Evolutionary conservation across 2,329 filamentous ascomycete species (phyloP).

Genomic region (Lachnellula arida): DNA sequence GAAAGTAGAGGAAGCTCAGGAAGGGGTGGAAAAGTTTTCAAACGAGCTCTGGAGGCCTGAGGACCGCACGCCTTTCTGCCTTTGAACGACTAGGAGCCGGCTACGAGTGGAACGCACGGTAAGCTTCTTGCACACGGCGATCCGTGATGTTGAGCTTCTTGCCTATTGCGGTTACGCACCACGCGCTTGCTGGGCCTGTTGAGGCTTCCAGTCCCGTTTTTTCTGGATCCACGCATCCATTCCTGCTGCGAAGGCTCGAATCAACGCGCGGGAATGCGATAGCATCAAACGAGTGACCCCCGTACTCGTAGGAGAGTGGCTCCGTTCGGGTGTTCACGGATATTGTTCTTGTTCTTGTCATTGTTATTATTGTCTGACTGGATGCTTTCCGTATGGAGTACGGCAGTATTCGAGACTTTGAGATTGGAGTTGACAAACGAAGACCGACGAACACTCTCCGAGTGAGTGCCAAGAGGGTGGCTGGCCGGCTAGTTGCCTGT

Average conservation of each 20-base stretch:
- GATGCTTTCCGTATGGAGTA: not conserved
- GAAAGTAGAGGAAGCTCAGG: slow-evolving; percentile 9
- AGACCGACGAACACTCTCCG: too few species aligned
- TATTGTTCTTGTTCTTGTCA: not conserved
- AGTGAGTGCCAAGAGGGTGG: not conserved
- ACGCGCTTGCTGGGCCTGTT: slow-evolving; percentile 8
- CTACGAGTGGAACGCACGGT: not conserved
- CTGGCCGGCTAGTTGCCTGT: not conserved
- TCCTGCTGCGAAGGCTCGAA: not conserved
- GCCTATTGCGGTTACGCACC: slow-evolving; percentile 9
- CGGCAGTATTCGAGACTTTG: not conserved
- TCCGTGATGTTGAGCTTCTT: slow-evolving; percentile 14
- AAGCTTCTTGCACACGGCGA: slow-evolving; percentile 12
- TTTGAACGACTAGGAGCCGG: not conserved
- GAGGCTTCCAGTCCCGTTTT: slow-evolving; percentile 13
- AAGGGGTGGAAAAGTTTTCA: slow-evolving; percentile 19
- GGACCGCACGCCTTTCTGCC: not conserved
- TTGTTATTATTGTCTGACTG: too few species aligned
- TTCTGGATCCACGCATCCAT: slow-evolving; percentile 5
- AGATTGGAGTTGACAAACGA: not conserved
- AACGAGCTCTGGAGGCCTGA: slow-evolving; percentile 5
- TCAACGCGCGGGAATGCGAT: not conserved
- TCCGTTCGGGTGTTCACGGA: slow-evolving; percentile 7
- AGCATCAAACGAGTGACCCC: not conserved
- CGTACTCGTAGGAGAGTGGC: not conserved